Conservation (phyloP, 306 rosid genomes). For the Lupinus albus region DNA sequence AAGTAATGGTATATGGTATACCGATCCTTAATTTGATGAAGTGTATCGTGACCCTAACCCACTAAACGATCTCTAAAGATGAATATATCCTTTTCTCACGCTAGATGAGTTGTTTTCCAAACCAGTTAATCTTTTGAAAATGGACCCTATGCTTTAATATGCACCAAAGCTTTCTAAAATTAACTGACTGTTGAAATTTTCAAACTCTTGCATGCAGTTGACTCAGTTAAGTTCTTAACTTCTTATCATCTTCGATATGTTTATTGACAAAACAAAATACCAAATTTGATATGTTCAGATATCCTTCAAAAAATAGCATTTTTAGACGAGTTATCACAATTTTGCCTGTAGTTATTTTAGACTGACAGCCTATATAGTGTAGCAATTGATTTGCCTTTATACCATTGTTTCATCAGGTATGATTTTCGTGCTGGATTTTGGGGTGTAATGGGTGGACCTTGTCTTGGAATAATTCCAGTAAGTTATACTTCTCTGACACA, state of each 20-base stretch:
- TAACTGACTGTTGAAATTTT: background rate
- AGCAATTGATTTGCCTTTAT: slow-evolving; percentile 36
- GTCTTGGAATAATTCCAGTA: slow-evolving; percentile 90
- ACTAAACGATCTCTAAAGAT: too few relatives aligned
- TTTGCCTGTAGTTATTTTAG: background rate
- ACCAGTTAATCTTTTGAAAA: slow-evolving; percentile 26
- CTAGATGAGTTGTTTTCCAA: too few relatives aligned
- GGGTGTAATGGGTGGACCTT: slow-evolving; percentile 90
- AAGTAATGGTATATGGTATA: too few relatives aligned
- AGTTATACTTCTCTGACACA: slow-evolving; percentile 42
- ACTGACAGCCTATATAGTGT: slow-evolving; percentile 4
- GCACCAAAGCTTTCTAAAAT: slow-evolving; percentile 26
- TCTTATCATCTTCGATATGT: slow-evolving; percentile 1
- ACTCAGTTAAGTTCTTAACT: slow-evolving; percentile 30
- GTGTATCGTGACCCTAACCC: too few relatives aligned
- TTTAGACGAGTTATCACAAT: background rate
- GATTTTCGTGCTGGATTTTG: slow-evolving; percentile 94
- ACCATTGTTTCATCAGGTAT: slow-evolving; percentile 61
- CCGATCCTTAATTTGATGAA: too few relatives aligned
- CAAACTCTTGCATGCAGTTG: slow-evolving; percentile 9
- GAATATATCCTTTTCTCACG: too few relatives aligned
- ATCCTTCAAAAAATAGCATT: background rate
- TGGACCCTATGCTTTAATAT: background rate
- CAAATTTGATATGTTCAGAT: background rate
- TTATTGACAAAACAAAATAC: background rate